A percentile compares a stretch with the other conserved stretches of the same genome.
Evolutionary conservation across 2,329 filamentous ascomycete genomes (phyloP).

Genomic region (Teratosphaeria viscida): DNA sequence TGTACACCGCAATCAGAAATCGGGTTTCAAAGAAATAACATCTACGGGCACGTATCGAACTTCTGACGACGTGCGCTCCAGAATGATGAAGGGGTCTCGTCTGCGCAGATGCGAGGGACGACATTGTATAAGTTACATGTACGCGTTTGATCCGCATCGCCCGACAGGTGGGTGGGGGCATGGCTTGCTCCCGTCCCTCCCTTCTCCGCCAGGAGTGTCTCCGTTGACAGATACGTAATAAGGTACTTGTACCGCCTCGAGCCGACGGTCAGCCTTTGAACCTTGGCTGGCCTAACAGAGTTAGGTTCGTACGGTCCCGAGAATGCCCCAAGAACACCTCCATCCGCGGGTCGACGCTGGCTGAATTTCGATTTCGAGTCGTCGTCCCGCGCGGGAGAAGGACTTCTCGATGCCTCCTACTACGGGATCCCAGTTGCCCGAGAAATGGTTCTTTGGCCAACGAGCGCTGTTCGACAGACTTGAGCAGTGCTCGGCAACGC

Average conservation of each 20-base stretch:
- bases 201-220: background rate
- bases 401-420: background rate
- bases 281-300: background rate
- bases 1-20: background rate
- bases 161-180: background rate
- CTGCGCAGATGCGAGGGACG: background rate
- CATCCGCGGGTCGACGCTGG: background rate
- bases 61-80: background rate
- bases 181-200: background rate
- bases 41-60: background rate
- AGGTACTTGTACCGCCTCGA: too few species aligned
- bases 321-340: background rate
- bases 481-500: background rate
- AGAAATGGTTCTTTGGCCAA: background rate
- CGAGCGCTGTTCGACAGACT: background rate
- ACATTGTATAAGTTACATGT: background rate
- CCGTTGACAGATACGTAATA: background rate
- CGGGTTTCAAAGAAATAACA: background rate
- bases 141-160: background rate
- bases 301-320: background rate
- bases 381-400: background rate
- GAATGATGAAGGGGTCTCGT: background rate
- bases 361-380: background rate
- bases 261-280: background rate
- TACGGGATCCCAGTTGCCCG: background rate